Evolutionary conservation across 1,284 basidiomycete species (phyloP), one percentile per base, ranked within the genome.

Genomic region (Rugosomyces carneus): DNA sequence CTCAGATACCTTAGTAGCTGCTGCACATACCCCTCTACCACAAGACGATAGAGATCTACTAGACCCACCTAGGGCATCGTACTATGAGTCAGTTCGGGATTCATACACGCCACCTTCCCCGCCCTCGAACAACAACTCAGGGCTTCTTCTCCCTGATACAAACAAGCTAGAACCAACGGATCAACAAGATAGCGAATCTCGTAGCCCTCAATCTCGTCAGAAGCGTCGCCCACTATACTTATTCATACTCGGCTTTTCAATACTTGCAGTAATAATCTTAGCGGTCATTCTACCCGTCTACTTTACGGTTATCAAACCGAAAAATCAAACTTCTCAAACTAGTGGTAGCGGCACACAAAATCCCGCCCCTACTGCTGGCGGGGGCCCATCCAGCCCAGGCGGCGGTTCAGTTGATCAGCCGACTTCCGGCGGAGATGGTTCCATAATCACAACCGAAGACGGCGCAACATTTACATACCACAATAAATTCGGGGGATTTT

Each of bases 391-490:
- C n/a, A n/a, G n/a, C n/a, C n/a, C n/a, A n/a, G 48, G n/a, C 18
- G 40, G 40, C 8, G 44, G 43, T 1, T 32, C 37, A 38, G 8
- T 18, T 37, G n/a, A 36, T 18, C 26, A 54, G n/a, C n/a, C n/a
- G n/a, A 45, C 47, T 13, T 41, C 65, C 16, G 69, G 79, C 34
- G 73, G 66, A 21, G 71, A 78, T 50, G 88, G 87, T 16, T 81
- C 79, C 41, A 66, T 62, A 9, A 70, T 90, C 27, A 79, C 70
- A 5, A 73, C 76, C 58, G 82, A 81, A 0, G 77, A 85, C 56
- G 84, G 81, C 36, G 69, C 73, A 2, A 84, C 72, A 1, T 84
- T 84, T 61, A 80, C 70, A 1, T 93, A 91, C 65, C 60, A 61
- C 29, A 91, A 90, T 65, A 53, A 69, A 15, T 86, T 82, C 58